These are phyloP conservation scores for Bolboschoenus planiculmis DNA, from an alignment of 176 grass and related monocot species.

Conservation along the genomic window DNA sequence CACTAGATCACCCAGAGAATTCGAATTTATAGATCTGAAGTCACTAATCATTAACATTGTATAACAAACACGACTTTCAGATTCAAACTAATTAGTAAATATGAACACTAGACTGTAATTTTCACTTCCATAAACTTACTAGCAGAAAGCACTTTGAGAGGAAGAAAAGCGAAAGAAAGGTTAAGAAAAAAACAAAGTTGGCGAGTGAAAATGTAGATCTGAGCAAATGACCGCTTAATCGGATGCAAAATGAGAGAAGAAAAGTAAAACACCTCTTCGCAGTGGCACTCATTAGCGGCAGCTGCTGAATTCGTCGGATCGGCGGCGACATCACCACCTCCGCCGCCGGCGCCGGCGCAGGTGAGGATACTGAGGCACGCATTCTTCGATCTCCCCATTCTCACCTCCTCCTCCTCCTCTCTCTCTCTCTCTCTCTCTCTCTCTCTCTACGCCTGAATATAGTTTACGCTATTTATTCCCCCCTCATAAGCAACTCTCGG, in stretches of 20 bases:
- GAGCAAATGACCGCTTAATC: not conserved
- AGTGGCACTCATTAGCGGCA: not conserved
- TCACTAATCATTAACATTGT: not conserved
- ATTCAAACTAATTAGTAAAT: not conserved
- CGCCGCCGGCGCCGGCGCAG: slow-evolving; percentile 12
- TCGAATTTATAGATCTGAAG: not conserved
- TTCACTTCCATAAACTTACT: not conserved
- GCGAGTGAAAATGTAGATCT: slow-evolving; percentile 13
- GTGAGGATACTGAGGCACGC: slow-evolving; percentile 22
- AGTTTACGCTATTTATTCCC: not conserved
- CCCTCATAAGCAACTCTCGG: not conserved
- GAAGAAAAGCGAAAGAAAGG: not conserved
- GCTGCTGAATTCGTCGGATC: slow-evolving; percentile 4
- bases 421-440: not conserved
- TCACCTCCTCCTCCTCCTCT: not conserved
- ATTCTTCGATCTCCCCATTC: slow-evolving; percentile 29
- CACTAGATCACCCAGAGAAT: not conserved
- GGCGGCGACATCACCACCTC: slow-evolving; percentile 20
- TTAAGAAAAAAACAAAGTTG: not conserved
- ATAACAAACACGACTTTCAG: not conserved
- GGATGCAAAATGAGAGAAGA: not conserved
- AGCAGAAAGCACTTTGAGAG: too few relatives aligned
- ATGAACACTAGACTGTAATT: not conserved
- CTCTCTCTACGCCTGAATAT: not conserved
- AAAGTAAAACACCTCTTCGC: slow-evolving; percentile 6